Percentiles rank a stretch among this genome's conserved stretches.
These are phyloP conservation scores for Pythium dissotocum DNA, from an alignment of 352 stramenopile species.

Conservation along the genomic window DNA sequence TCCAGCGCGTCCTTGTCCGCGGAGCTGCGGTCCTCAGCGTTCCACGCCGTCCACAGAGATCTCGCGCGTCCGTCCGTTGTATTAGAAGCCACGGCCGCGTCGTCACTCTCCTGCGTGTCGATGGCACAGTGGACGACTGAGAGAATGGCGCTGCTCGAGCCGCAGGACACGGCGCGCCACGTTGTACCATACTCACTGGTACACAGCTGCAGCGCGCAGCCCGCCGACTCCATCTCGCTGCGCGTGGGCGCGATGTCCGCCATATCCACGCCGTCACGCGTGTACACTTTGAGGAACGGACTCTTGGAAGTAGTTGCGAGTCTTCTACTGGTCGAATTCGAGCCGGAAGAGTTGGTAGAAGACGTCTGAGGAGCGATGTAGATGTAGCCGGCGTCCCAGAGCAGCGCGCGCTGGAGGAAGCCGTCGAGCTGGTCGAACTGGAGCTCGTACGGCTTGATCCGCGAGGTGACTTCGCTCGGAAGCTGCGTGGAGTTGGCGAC, in stretches of 20 bases:
- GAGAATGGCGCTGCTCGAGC: slow-evolving; percentile 12
- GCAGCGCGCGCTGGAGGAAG: slow-evolving; percentile 45
- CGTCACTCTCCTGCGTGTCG: slow-evolving; percentile 6
- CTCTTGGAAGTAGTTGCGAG: background rate
- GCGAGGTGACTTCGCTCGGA: slow-evolving; percentile 7
- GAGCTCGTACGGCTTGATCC: slow-evolving; percentile 18
- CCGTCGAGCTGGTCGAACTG: slow-evolving; percentile 30
- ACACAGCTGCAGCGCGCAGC: slow-evolving; percentile 29
- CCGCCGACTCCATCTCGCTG: slow-evolving; percentile 25
- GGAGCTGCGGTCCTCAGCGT: slow-evolving; percentile 18
- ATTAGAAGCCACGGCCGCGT: background rate
- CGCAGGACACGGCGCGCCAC: slow-evolving; percentile 21
- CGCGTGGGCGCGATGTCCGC: slow-evolving; percentile 24
- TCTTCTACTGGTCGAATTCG: background rate
- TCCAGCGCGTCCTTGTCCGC: slow-evolving; percentile 3
- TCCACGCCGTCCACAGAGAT: slow-evolving; percentile 21
- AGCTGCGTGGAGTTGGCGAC: slow-evolving; percentile 10
- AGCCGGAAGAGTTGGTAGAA: background rate
- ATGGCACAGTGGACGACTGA: slow-evolving; percentile 27
- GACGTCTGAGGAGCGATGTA: slow-evolving; percentile 16
- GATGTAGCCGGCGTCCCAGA: slow-evolving; percentile 59
- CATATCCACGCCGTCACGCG: slow-evolving; percentile 25
- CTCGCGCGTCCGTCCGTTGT: slow-evolving; percentile 17
- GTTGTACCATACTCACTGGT: slow-evolving; percentile 19
- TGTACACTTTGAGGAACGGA: slow-evolving; percentile 30